Evolutionary conservation across 108 stramenopile genomes (phyloP), one percentile per base, ranked within the genome.

Genomic region (Aurantiochytrium sp.): DNA sequence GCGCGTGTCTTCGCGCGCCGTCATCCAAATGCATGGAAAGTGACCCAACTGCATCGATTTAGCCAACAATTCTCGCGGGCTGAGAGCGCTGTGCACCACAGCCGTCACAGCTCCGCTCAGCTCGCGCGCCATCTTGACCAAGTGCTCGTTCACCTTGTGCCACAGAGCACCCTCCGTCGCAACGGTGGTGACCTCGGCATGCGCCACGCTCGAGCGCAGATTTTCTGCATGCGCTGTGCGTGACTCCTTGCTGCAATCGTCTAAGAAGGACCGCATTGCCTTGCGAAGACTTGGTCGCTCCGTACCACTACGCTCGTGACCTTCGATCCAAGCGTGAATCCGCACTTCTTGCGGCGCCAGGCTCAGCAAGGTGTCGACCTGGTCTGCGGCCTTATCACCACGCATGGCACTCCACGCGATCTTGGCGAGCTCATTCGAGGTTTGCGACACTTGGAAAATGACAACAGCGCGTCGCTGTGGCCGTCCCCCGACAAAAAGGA

Each of bases 91-190:
- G 76, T 96, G 96, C 6, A 94, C 87, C 58, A 97, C 88, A 64
- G 98, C 90, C 28, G 98, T 89, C 0, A 97, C 96, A 6, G 98
- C 97, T 3, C 98, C 97, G 72, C 94, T 95, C 71, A 93, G 95
- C 58, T 94, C 94, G 71, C 96, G 96, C 42, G 92, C 69, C 72
- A 95, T 94, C 5, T 90, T 44, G 60, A 90, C 92, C 28, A 99
- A 89, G 23, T 83, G 51, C 45, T 83, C 28, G 76, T 83, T 83
- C 18, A 83, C 76, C 45, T 53, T 53, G 45, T 23, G 76, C 76
- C 76, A 83, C 2, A 69, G 64, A 18, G 18, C 64, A 8, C 10
- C 64, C 18, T 69, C 64, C 2, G 25, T 16, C 21, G 64, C 64
- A 8, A 69, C 64, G 10, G 64, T 69, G 42, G 42, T 28, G 42